Evolutionary conservation across 2,329 filamentous ascomycete species (phyloP).

Genomic region (Tricladium varicosporioides): DNA sequence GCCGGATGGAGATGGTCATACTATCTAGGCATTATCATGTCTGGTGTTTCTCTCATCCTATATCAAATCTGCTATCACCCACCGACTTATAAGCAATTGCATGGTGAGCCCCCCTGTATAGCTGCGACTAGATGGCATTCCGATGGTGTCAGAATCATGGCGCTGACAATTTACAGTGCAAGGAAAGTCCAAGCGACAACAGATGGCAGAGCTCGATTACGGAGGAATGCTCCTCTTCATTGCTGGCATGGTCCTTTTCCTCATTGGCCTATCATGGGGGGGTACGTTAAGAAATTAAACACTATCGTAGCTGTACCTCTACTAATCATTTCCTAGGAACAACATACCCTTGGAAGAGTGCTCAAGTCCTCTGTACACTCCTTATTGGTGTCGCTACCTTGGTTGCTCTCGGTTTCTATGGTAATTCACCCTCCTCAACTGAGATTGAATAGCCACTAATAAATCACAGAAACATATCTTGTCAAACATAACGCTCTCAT

Average conservation of each 20-base stretch:
- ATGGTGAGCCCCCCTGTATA: slow-evolving; percentile 18
- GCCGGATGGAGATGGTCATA: slow-evolving; percentile 20
- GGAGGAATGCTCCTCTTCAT: slow-evolving; percentile 44
- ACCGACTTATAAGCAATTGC: slow-evolving; percentile 37
- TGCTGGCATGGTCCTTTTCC: slow-evolving; percentile 40
- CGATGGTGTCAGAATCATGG: not conserved
- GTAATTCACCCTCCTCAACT: not conserved
- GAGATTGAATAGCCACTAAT: not conserved
- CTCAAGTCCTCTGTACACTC: slow-evolving; percentile 34
- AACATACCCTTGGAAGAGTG: slow-evolving; percentile 43
- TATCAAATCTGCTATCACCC: not conserved
- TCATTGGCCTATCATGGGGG: slow-evolving; percentile 44
- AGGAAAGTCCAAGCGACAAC: slow-evolving; percentile 36
- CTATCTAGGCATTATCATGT: slow-evolving; percentile 1
- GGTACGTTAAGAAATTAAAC: slow-evolving; percentile 12
- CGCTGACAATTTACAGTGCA: slow-evolving; percentile 17
- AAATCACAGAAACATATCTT: slow-evolving; percentile 36
- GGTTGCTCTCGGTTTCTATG: slow-evolving; percentile 23
- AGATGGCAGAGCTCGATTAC: slow-evolving; percentile 45
- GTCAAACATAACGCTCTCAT: slow-evolving; percentile 40
- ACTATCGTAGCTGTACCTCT: too few relatives aligned
- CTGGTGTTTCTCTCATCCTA: not conserved
- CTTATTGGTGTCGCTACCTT: slow-evolving; percentile 18
- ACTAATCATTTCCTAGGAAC: slow-evolving; percentile 19
- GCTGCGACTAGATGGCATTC: slow-evolving; percentile 9